Evolutionary conservation across 768 basidiomycete species (phyloP).

Genomic region (Russula vinacea): DNA sequence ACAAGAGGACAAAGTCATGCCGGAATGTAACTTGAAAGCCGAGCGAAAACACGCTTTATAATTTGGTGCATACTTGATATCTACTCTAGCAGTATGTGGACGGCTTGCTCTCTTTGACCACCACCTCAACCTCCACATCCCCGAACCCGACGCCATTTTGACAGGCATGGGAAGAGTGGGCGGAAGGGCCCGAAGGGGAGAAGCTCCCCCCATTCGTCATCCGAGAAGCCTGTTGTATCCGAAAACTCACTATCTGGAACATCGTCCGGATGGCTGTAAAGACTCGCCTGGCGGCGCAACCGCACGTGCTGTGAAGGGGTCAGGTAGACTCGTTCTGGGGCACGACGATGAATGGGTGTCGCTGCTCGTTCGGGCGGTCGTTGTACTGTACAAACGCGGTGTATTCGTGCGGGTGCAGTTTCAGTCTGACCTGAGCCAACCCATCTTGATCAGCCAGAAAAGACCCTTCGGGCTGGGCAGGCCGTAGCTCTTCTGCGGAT

Average conservation of each 20-base stretch:
- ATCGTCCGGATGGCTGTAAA: slow-evolving; percentile 23
- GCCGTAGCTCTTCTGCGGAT: slow-evolving; percentile 7
- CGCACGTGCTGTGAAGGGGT: slow-evolving; percentile 31
- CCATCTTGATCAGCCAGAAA: slow-evolving; percentile 32
- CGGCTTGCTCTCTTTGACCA: slow-evolving; percentile 4
- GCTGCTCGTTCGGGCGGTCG: slow-evolving; percentile 27
- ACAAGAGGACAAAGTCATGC: too few species aligned
- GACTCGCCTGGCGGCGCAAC: slow-evolving; percentile 26
- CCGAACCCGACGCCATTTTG: background rate
- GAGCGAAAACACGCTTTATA: too few species aligned
- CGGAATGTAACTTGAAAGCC: too few species aligned
- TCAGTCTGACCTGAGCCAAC: slow-evolving; percentile 33
- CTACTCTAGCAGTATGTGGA: too few species aligned
- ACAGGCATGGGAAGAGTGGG: background rate
- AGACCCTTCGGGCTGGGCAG: slow-evolving; percentile 30
- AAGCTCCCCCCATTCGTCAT: background rate
- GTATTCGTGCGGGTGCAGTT: slow-evolving; percentile 31
- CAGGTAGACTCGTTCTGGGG: slow-evolving; percentile 22
- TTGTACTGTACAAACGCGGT: slow-evolving; percentile 31
- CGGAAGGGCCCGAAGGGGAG: background rate
- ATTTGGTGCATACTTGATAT: too few species aligned
- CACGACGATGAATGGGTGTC: slow-evolving; percentile 32
- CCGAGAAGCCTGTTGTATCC: slow-evolving; percentile 18
- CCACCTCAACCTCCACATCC: background rate
- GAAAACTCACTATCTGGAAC: slow-evolving; percentile 31